Percentiles rank a stretch among this genome's conserved stretches.
Conservation (phyloP, 805 yeast genomes). For the Lipomyces chichibuensis region DNA sequence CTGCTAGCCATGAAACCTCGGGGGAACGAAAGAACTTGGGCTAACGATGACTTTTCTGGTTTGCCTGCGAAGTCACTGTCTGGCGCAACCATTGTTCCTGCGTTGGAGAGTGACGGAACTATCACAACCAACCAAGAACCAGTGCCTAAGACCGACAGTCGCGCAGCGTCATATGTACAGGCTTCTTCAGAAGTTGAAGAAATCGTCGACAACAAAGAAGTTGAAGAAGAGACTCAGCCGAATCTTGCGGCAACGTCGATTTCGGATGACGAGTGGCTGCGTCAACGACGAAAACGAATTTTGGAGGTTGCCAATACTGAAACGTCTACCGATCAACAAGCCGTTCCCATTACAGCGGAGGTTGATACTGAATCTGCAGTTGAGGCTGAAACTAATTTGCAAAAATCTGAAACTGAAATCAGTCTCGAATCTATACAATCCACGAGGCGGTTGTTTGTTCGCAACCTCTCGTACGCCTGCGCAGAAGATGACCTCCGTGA, state of each 20-base stretch:
- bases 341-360: neutral
- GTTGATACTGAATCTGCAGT: neutral
- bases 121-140: neutral
- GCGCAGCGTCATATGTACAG: neutral
- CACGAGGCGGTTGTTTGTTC: conserved; percentile 82
- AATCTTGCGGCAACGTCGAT: conserved; percentile 41
- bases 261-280: conserved; percentile 38
- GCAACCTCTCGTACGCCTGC: conserved; percentile 81
- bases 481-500: conserved; percentile 74
- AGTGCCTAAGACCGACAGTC: neutral
- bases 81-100: conserved; percentile 43
- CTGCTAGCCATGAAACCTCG: conserved; percentile 82
- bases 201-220: conserved; percentile 35
- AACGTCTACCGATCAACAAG: neutral
- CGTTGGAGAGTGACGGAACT: conserved; percentile 52
- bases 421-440: conserved; percentile 48
- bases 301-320: conserved; percentile 12
- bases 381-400: conserved; percentile 21
- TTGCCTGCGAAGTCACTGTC: conserved; percentile 33
- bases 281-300: conserved; percentile 32
- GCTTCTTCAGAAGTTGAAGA: neutral
- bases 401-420: conserved; percentile 22
- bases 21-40: conserved; percentile 72
- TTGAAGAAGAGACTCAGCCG: conserved; percentile 22
- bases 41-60: conserved; percentile 52